Percentiles rank a stretch among this genome's conserved stretches.
Evolutionary conservation across 768 basidiomycete genomes (phyloP).

Genomic region (Hygrocybe coccinea): DNA sequence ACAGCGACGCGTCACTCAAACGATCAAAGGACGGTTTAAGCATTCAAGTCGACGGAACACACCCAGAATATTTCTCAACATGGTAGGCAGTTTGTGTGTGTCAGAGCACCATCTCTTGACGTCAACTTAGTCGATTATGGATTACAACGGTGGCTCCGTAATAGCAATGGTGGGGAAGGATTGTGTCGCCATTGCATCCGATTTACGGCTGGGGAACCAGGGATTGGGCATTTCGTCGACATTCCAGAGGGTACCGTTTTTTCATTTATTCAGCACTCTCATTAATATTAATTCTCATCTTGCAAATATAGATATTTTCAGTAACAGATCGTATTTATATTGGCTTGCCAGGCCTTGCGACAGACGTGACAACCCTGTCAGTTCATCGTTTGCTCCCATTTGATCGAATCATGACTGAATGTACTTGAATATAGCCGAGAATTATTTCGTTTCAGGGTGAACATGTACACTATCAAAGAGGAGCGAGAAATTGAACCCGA

Average conservation of each 20-base stretch:
- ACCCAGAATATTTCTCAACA: slow-evolving; percentile 24
- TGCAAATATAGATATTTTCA: slow-evolving; percentile 79
- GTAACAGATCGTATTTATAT: slow-evolving; percentile 88
- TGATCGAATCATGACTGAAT: slow-evolving; percentile 8
- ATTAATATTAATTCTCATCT: no score
- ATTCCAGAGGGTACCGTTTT: slow-evolving; percentile 80
- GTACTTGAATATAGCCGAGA: slow-evolving; percentile 56
- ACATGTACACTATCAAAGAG: slow-evolving; percentile 99
- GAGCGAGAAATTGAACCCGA: slow-evolving; percentile 94
- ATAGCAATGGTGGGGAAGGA: slow-evolving; percentile 99
- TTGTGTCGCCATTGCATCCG: slow-evolving; percentile 97
- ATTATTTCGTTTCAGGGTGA: slow-evolving; percentile 86
- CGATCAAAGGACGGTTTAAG: neutral
- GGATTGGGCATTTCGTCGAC: slow-evolving; percentile 82
- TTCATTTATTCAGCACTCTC: neutral
- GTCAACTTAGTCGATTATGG: slow-evolving; percentile 72
- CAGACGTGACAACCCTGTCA: slow-evolving; percentile 89
- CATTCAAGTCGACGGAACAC: neutral
- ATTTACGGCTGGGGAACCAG: slow-evolving; percentile 86
- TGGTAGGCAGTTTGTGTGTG: slow-evolving; percentile 31
- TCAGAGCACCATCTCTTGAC: slow-evolving; percentile 11
- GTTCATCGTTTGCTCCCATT: slow-evolving; percentile 19
- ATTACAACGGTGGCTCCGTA: slow-evolving; percentile 95
- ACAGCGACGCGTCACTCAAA: slow-evolving; percentile 3
- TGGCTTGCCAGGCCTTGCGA: slow-evolving; percentile 88